phyloP scores from a whole-genome alignment of 1,139 yeast genomes.

The Yamadazyma atmosphaerica region DNA sequence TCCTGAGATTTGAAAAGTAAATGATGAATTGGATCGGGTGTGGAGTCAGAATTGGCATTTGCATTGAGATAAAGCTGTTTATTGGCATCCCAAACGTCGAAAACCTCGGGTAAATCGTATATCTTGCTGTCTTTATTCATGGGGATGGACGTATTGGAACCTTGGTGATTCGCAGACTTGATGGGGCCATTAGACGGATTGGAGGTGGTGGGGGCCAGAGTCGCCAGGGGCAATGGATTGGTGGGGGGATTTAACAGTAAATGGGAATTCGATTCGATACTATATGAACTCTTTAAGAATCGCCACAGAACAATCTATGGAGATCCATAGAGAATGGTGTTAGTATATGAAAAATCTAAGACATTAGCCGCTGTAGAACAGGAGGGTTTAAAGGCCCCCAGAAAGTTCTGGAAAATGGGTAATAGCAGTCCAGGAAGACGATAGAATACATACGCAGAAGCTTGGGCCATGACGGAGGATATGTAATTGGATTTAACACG shows the following conservation, averaged over 20 bases:
- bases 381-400: no score
- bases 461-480: background rate
- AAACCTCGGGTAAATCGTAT: constrained; percentile 54
- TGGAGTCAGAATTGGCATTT: constrained; percentile 12
- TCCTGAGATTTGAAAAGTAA: constrained; percentile 18
- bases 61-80: constrained; percentile 31
- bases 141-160: constrained; percentile 26
- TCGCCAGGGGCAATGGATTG: background rate
- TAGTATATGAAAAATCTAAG: background rate
- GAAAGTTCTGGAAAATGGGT: no score
- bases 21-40: constrained; percentile 39
- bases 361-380: no score
- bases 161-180: background rate
- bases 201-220: background rate
- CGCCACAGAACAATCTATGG: no score
- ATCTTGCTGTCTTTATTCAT: constrained; percentile 37
- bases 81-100: constrained; percentile 53
- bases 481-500: no score
- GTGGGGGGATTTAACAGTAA: constrained; percentile 3
- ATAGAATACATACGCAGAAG: constrained; percentile 2
- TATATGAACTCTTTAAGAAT: background rate
- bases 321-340: background rate
- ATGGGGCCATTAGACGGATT: background rate
- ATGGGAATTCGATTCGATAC: constrained; percentile 2
- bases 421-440: no score